Conservation (phyloP, 345 rosid species). For the Acer negundo region DNA sequence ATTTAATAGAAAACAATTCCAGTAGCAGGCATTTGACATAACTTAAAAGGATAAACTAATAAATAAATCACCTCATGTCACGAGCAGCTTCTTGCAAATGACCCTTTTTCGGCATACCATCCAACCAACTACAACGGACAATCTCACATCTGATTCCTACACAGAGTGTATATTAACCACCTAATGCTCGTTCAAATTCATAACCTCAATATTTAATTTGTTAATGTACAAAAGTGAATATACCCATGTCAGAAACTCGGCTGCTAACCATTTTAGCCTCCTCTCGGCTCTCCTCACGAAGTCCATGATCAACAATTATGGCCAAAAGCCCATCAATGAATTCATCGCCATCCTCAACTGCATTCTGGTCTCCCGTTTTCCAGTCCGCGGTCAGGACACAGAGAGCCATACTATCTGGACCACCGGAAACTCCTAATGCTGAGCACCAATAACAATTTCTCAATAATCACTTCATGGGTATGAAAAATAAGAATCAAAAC, state of each 20-base stretch:
- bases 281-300: constrained; percentile 71
- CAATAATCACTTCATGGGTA: not conserved
- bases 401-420: constrained; percentile 94
- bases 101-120: constrained; percentile 83
- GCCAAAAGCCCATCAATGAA: constrained; percentile 82
- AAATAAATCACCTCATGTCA: constrained; percentile 60
- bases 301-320: constrained; percentile 83
- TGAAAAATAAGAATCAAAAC: not conserved
- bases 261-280: constrained; percentile 64
- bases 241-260: constrained; percentile 85
- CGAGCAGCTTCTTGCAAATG: constrained; percentile 94
- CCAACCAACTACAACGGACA: constrained; percentile 70
- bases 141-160: constrained; percentile 93
- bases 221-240: constrained; percentile 14
- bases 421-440: constrained; percentile 96
- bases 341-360: constrained; percentile 34
- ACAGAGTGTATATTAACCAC: constrained; percentile 35
- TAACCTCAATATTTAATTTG: not conserved
- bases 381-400: constrained; percentile 80
- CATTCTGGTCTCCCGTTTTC: constrained; percentile 53
- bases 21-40: not conserved
- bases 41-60: not conserved
- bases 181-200: not conserved
- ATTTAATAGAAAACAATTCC: not conserved
- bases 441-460: constrained; percentile 9